Conservation (phyloP, 2,329 filamentous ascomycete species). For the Aureobasidium sp. region DNA sequence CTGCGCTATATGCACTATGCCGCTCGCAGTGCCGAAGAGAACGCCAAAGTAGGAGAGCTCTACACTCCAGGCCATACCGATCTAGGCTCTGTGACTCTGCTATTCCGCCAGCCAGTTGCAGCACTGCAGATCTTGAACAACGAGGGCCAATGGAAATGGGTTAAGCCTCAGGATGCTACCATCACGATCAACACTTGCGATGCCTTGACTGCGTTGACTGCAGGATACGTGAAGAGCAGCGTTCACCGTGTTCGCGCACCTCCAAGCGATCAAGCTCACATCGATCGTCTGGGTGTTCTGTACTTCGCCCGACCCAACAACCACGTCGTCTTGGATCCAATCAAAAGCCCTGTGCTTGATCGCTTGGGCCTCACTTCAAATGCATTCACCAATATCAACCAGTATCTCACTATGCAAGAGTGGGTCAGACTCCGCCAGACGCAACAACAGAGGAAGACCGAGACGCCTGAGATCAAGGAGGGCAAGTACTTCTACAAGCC, state of each 20-base stretch:
- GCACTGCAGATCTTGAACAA: constrained; percentile 31
- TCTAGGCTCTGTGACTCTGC: constrained; percentile 34
- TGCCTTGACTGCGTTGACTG: constrained; percentile 33
- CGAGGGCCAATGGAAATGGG: constrained; percentile 36
- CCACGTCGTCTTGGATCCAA: constrained; percentile 32
- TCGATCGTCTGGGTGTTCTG: constrained; percentile 44
- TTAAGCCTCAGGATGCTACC: constrained; percentile 33
- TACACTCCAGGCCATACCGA: constrained; percentile 35
- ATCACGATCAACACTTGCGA: constrained; percentile 37
- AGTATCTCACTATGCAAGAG: constrained; percentile 40
- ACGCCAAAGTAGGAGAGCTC: constrained; percentile 25
- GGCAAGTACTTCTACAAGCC: constrained; percentile 29
- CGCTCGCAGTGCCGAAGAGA: constrained; percentile 29
- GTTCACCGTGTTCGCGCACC: constrained; percentile 44
- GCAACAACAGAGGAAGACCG: constrained; percentile 33
- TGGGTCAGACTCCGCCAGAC: constrained; percentile 34
- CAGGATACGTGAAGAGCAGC: constrained; percentile 41
- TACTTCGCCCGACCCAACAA: constrained; percentile 44
- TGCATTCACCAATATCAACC: constrained; percentile 25
- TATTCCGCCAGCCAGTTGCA: constrained; percentile 34
- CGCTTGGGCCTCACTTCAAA: constrained; percentile 28
- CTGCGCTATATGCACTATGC: constrained; percentile 58
- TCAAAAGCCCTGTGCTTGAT: constrained; percentile 33
- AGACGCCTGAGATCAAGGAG: constrained; percentile 34
- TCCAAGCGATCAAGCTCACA: constrained; percentile 42